phyloP scores from a whole-genome alignment of 371 early-diverging fungal species.

The Fennellomyces sp. region DNA sequence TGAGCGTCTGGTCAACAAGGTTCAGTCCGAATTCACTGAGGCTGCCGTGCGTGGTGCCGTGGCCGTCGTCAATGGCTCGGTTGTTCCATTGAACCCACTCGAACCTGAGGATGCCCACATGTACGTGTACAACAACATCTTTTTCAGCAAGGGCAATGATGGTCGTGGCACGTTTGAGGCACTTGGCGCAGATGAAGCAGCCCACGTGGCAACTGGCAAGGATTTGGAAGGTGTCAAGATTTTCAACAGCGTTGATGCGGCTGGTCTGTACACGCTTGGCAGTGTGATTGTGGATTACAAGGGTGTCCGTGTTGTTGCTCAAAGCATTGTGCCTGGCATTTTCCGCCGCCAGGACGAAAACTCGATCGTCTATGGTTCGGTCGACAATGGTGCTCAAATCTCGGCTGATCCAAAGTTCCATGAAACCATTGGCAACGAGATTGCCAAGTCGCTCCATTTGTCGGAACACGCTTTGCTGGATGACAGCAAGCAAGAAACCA shows the following conservation, averaged over 20 bases:
- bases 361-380: slow-evolving; percentile 87
- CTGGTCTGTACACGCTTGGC: slow-evolving; percentile 83
- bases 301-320: slow-evolving; percentile 89
- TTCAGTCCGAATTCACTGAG: slow-evolving; percentile 90
- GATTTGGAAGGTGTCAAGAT: slow-evolving; percentile 89
- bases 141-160: slow-evolving; percentile 92
- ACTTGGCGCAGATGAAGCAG: slow-evolving; percentile 90
- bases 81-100: slow-evolving; percentile 80
- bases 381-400: slow-evolving; percentile 80
- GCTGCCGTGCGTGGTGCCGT: slow-evolving; percentile 87
- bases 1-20: slow-evolving; percentile 81
- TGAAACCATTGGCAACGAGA: slow-evolving; percentile 59
- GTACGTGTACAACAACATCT: slow-evolving; percentile 94
- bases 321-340: slow-evolving; percentile 91
- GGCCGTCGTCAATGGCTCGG: slow-evolving; percentile 81
- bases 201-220: slow-evolving; percentile 92
- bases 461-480: slow-evolving; percentile 77
- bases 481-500: slow-evolving; percentile 61
- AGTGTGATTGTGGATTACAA: slow-evolving; percentile 92
- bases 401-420: slow-evolving; percentile 77
- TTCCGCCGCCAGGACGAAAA: slow-evolving; percentile 80
- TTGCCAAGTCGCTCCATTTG: slow-evolving; percentile 84
- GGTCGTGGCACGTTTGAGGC: slow-evolving; percentile 81
- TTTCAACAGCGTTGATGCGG: slow-evolving; percentile 75
- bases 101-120: slow-evolving; percentile 83